Percentiles rank a stretch among this genome's conserved stretches.
These are phyloP conservation scores for Datura wrightii DNA, from an alignment of 257 asterid genomes.

Conservation along the genomic window DNA sequence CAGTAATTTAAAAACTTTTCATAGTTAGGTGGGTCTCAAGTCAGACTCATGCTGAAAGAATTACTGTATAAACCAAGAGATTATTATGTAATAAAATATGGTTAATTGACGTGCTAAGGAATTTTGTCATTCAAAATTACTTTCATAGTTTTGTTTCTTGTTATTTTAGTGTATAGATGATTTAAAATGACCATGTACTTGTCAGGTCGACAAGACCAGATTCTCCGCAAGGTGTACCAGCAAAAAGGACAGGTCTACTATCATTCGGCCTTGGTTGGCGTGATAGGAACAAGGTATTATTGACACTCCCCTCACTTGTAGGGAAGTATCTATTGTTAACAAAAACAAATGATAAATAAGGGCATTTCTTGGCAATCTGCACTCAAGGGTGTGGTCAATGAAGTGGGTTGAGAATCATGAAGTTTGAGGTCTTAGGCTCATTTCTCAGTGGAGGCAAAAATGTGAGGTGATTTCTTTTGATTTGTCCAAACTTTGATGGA, in stretches of 20 bases:
- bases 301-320: not conserved
- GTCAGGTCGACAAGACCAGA: constrained; percentile 47
- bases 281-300: constrained; percentile 73
- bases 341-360: not conserved
- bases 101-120: not conserved
- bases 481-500: too few species aligned
- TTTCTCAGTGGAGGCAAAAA: too few species aligned
- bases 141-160: not conserved
- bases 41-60: constrained; percentile 8
- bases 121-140: not conserved
- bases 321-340: not conserved
- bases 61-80: not conserved
- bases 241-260: constrained; percentile 61
- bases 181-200: constrained; percentile 25
- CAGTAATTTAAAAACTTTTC: not conserved
- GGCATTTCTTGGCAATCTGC: not conserved
- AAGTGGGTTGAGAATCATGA: too few species aligned
- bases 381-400: too few species aligned
- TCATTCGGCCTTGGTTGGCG: constrained; percentile 87
- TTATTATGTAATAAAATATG: not conserved
- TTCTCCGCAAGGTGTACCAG: constrained; percentile 46
- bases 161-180: constrained; percentile 24
- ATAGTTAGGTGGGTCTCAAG: constrained; percentile 6
- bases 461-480: too few species aligned
- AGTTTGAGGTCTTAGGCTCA: too few species aligned